Evolutionary conservation across 768 basidiomycete genomes (phyloP).

Genomic region (Podaxis mareebaensis): DNA sequence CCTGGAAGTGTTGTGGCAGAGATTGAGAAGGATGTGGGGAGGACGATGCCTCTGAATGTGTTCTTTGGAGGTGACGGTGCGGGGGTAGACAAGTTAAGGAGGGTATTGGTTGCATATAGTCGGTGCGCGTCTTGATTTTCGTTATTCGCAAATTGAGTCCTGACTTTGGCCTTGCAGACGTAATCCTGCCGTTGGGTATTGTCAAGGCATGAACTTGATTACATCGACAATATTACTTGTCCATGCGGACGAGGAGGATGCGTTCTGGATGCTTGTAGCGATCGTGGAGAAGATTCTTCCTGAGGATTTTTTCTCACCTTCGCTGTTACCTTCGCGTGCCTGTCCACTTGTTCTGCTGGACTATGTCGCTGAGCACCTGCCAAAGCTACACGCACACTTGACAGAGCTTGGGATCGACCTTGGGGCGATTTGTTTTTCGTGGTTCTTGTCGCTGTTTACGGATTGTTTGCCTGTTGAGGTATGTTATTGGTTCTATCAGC

Average conservation of each 20-base stretch:
- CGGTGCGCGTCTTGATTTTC: conserved; percentile 55
- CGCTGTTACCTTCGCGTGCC: conserved; percentile 87
- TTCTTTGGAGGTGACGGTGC: conserved; percentile 98
- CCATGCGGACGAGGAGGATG: conserved; percentile 94
- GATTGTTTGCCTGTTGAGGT: conserved; percentile 96
- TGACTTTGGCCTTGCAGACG: conserved; percentile 51
- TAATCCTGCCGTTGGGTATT: conserved; percentile 91
- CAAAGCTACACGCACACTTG: conserved; percentile 76
- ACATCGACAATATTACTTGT: conserved; percentile 93
- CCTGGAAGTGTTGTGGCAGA: conserved; percentile 61
- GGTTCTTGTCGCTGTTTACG: conserved; percentile 96
- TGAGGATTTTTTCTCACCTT: conserved; percentile 91
- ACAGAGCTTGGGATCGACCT: conserved; percentile 84
- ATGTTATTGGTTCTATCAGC: conserved; percentile 19
- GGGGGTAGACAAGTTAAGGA: conserved; percentile 87
- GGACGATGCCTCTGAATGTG: conserved; percentile 92
- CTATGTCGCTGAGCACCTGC: conserved; percentile 76
- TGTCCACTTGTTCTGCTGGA: conserved; percentile 91
- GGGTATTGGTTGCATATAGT: conserved; percentile 91
- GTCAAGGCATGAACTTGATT: conserved; percentile 94
- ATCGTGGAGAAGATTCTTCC: conserved; percentile 90
- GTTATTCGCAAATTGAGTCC: neutral
- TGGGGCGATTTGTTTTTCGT: conserved; percentile 94
- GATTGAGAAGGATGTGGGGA: conserved; percentile 94
- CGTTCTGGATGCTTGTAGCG: conserved; percentile 91